phyloP scores from a whole-genome alignment of 208 protist genomes.

The Endotrypanum monterogeii region DNA sequence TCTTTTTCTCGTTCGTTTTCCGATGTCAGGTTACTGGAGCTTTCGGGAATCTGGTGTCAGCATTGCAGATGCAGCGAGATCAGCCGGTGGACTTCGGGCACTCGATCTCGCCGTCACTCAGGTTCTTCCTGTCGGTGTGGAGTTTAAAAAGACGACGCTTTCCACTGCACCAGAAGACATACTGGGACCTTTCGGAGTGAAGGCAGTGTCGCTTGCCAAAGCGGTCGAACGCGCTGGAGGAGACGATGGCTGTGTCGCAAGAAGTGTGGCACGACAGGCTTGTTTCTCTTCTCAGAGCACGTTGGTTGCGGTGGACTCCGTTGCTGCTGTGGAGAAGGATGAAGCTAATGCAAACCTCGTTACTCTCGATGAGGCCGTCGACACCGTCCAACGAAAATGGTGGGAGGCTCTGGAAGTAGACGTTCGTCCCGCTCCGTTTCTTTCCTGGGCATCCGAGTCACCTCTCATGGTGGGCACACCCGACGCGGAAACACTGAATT shows the following conservation, averaged over 20 bases:
- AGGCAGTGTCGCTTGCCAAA: not conserved
- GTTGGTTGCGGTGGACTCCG: not conserved
- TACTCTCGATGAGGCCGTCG: constrained; percentile 15
- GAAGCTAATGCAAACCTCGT: not conserved
- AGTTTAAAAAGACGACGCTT: constrained; percentile 4
- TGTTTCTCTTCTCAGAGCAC: not conserved
- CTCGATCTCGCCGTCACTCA: constrained; percentile 19
- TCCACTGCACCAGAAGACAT: not conserved
- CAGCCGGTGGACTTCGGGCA: not conserved
- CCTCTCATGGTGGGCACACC: not conserved
- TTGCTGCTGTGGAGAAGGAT: not conserved
- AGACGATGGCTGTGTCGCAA: not conserved
- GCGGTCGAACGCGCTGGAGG: not conserved
- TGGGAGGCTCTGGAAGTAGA: constrained; percentile 22
- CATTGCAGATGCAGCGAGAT: not conserved
- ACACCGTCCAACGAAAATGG: constrained; percentile 23
- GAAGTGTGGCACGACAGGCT: not conserved
- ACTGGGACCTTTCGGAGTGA: not conserved
- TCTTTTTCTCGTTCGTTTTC: constrained; percentile 5
- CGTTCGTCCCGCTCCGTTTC: constrained; percentile 1
- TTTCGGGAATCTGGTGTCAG: constrained; percentile 39
- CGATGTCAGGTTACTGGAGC: constrained; percentile 76
- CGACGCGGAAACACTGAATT: constrained; percentile 9
- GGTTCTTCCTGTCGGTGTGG: constrained; percentile 22
- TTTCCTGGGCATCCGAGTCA: constrained; percentile 3